These are phyloP conservation scores for Melaleuca alternifolia DNA, from an alignment of 345 rosid genomes.

Conservation along the genomic window DNA sequence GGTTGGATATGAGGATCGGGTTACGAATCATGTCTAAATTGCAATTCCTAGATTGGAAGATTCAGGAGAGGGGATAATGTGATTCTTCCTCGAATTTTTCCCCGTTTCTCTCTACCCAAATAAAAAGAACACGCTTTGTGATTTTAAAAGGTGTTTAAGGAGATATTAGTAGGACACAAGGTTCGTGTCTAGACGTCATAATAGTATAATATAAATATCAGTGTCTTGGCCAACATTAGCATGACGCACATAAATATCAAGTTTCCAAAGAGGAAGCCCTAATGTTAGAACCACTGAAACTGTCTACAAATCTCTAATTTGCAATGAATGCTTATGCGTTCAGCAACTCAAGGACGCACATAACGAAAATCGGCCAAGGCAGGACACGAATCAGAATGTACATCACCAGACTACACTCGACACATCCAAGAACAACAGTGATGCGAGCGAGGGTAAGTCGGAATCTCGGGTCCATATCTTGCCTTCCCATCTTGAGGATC, in stretches of 20 bases:
- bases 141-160: neutral
- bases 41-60: neutral
- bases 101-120: neutral
- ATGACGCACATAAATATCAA: neutral
- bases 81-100: neutral
- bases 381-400: neutral
- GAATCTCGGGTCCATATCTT: neutral
- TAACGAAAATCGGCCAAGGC: neutral
- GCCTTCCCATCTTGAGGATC: neutral
- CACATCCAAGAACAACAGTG: rapidly evolving
- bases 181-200: neutral
- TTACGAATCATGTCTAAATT: rapidly evolving
- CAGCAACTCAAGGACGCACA: rapidly evolving
- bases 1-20: neutral
- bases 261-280: neutral
- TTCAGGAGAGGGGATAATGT: neutral
- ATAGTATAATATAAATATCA: neutral
- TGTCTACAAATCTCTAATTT: neutral
- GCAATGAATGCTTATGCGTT: rapidly evolving
- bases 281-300: neutral
- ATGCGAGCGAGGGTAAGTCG: rapidly evolving
- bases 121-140: rapidly evolving
- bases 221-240: neutral
- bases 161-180: no score
- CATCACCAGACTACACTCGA: rapidly evolving